phyloP scores from a whole-genome alignment of 495 filamentous ascomycete genomes.

The Venustampulla echinocandica region DNA sequence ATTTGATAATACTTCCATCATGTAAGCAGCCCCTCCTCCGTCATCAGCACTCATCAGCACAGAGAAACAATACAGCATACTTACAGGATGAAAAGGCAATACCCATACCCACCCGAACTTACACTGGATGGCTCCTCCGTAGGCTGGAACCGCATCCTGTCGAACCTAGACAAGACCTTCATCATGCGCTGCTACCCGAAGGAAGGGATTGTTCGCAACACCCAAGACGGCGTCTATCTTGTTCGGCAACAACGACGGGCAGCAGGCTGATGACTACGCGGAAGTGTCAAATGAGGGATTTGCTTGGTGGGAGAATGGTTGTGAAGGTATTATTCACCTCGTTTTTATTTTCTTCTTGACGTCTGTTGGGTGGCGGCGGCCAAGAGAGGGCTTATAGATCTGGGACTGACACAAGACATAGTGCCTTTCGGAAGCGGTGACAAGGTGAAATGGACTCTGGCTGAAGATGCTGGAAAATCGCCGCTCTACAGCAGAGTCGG shows the following conservation, averaged over 20 bases:
- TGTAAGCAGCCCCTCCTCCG: constrained; percentile 5
- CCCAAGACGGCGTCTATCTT: constrained; percentile 6
- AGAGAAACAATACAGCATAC: neutral
- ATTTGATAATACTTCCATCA: constrained; percentile 18
- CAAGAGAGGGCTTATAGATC: neutral
- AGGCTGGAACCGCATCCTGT: constrained; percentile 10
- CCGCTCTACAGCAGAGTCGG: neutral
- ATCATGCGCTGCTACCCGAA: constrained; percentile 14
- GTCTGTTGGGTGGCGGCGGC: neutral
- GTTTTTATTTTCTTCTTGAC: neutral
- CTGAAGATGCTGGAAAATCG: neutral
- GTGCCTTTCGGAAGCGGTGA: constrained; percentile 2
- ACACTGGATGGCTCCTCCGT: constrained; percentile 10
- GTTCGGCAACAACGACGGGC: constrained; percentile 10
- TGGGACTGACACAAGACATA: constrained; percentile 1
- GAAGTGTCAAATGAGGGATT: constrained; percentile 2
- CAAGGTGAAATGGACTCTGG: constrained; percentile 1
- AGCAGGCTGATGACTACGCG: constrained; percentile 2
- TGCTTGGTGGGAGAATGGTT: constrained; percentile 3
- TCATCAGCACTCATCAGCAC: neutral
- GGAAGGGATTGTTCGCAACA: constrained; percentile 5
- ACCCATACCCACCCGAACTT: constrained; percentile 5
- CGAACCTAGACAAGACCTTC: constrained; percentile 11
- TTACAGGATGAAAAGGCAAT: constrained; percentile 7
- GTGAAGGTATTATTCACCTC: neutral